Evolutionary conservation across 2,329 filamentous ascomycete species (phyloP).

Genomic region (Beauveria rudraprayagi): DNA sequence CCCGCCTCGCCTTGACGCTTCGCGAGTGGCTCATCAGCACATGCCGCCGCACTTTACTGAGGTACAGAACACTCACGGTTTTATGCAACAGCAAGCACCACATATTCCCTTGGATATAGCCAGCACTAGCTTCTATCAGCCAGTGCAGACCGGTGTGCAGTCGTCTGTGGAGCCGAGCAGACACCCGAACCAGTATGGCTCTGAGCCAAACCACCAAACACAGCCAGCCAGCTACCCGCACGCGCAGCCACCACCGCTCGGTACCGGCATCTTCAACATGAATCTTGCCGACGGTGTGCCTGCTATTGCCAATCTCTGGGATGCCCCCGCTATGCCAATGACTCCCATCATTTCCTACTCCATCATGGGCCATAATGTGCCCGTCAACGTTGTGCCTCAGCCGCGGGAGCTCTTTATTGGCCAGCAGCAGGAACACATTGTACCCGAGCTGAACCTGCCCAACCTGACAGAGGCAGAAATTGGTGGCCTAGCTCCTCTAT

Average conservation of each 20-base stretch:
- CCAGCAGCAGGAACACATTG: constrained; percentile 1
- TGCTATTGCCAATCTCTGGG: constrained; percentile 9
- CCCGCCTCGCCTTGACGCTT: not conserved
- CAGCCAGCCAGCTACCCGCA: not conserved
- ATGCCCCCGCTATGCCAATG: not conserved
- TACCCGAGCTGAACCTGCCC: constrained; percentile 15
- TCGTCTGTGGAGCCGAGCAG: not conserved
- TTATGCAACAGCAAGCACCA: not conserved
- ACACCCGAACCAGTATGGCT: not conserved
- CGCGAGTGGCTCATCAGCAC: not conserved
- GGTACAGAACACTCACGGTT: not conserved
- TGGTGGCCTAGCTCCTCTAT: constrained; percentile 18
- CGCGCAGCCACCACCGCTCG: not conserved
- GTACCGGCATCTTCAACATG: constrained; percentile 7
- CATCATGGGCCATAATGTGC: constrained; percentile 8
- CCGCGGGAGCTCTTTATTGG: constrained; percentile 2
- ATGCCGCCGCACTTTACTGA: not conserved
- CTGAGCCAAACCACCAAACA: not conserved
- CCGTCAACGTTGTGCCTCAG: constrained; percentile 4
- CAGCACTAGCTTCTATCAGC: not conserved
- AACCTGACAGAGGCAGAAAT: constrained; percentile 18
- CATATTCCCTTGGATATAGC: not conserved
- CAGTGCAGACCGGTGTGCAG: not conserved
- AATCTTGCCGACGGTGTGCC: constrained; percentile 2
- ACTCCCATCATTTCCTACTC: constrained; percentile 4